phyloP scores from a whole-genome alignment of 1,139 yeast species.

The Zygosaccharomyces pseudobailii region DNA sequence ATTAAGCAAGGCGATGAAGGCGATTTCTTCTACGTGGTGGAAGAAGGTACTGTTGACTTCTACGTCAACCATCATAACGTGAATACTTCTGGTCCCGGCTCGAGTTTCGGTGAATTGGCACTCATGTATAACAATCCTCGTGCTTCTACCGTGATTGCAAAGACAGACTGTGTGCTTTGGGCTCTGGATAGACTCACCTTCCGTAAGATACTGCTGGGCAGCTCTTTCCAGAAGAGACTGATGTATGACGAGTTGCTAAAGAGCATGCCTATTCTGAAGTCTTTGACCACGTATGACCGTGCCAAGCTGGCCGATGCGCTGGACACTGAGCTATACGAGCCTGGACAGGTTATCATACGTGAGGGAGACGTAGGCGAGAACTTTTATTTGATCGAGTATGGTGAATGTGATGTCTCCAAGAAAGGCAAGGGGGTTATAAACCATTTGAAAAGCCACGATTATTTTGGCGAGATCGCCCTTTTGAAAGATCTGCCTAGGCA shows the following conservation, averaged over 20 bases:
- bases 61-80: constrained; percentile 70
- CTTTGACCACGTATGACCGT: constrained; percentile 74
- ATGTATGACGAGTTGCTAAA: constrained; percentile 87
- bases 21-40: constrained; percentile 87
- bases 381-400: constrained; percentile 84
- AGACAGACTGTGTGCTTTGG: constrained; percentile 72
- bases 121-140: constrained; percentile 96
- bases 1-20: constrained; percentile 96
- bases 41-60: constrained; percentile 78
- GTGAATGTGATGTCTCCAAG: constrained; percentile 70
- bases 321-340: constrained; percentile 65
- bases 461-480: constrained; percentile 94
- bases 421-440: constrained; percentile 54
- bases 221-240: constrained; percentile 83
- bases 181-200: constrained; percentile 91
- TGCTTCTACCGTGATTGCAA: constrained; percentile 89
- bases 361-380: constrained; percentile 93
- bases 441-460: constrained; percentile 72
- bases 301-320: constrained; percentile 93
- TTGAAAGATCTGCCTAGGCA: constrained; percentile 89
- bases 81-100: constrained; percentile 73
- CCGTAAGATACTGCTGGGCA: constrained; percentile 84
- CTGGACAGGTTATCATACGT: constrained; percentile 70
- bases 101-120: constrained; percentile 94
- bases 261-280: constrained; percentile 74